Percentiles rank a stretch among this genome's conserved stretches.
These are phyloP conservation scores for Globisporangium orthogonon DNA, from an alignment of 352 stramenopile species.

Conservation along the genomic window DNA sequence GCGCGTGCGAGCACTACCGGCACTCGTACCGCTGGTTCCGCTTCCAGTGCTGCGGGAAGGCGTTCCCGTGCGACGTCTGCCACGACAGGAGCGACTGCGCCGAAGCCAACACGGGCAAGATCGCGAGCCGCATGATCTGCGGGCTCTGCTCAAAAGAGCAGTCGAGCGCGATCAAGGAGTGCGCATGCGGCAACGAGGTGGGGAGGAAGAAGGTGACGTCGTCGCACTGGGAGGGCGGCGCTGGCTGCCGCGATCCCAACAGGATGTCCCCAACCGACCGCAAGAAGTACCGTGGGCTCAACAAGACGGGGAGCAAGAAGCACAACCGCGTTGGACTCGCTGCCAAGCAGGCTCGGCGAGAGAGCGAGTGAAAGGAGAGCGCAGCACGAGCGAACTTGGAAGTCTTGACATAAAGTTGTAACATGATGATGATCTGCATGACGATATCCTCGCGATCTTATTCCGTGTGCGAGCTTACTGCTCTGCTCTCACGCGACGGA, in stretches of 20 bases:
- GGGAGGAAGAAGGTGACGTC: conserved; percentile 35
- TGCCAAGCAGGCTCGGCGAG: conserved; percentile 26
- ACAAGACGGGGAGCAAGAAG: conserved; percentile 84
- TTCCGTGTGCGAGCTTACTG: background rate
- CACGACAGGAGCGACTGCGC: conserved; percentile 68
- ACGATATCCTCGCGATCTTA: background rate
- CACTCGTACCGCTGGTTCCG: conserved; percentile 79
- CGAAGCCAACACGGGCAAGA: conserved; percentile 64
- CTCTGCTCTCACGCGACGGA: too few relatives aligned
- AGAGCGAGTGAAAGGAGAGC: background rate
- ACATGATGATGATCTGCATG: background rate
- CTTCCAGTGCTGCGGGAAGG: conserved; percentile 82
- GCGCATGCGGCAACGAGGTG: conserved; percentile 68
- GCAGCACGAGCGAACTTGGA: background rate
- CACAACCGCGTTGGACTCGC: conserved; percentile 61
- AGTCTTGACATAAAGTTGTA: background rate
- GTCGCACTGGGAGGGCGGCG: conserved; percentile 72
- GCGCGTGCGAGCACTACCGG: conserved; percentile 72
- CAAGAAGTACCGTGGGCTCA: conserved; percentile 64
- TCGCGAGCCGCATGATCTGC: conserved; percentile 80
- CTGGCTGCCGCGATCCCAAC: conserved; percentile 54
- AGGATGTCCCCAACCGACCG: conserved; percentile 62
- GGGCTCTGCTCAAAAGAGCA: conserved; percentile 81
- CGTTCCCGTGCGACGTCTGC: conserved; percentile 77
- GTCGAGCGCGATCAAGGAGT: conserved; percentile 65